Conservation (phyloP, 129 eudicot species). For the Saposhnikovia divaricata region DNA sequence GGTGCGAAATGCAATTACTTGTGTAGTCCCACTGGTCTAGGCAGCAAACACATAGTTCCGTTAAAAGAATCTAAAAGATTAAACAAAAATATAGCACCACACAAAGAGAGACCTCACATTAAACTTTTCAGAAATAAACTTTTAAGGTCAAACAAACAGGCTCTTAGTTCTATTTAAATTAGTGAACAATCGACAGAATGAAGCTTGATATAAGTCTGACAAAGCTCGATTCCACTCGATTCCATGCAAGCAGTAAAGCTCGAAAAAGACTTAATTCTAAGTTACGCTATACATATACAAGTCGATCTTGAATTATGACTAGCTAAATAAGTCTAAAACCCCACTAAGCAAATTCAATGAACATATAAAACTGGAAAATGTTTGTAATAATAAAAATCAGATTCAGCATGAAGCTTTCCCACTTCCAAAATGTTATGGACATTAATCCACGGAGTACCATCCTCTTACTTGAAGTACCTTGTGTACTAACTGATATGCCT, state of each 20-base stretch:
- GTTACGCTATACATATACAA: neutral
- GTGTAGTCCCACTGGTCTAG: neutral
- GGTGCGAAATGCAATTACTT: neutral
- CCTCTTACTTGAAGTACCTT: neutral
- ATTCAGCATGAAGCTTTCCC: neutral
- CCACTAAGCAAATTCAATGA: neutral
- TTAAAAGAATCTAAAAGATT: too few relatives aligned
- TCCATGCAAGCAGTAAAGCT: neutral
- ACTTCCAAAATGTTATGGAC: neutral
- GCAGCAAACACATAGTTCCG: neutral
- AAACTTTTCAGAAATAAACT: neutral
- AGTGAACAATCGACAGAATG: neutral
- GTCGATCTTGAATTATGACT: neutral
- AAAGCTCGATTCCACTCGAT: neutral
- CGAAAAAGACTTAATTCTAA: neutral
- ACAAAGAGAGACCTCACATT: neutral
- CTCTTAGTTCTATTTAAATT: neutral
- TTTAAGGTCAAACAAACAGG: neutral
- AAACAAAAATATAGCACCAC: neutral
- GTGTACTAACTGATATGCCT: neutral
- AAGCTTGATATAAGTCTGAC: neutral
- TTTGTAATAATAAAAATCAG: neutral
- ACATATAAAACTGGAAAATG: neutral
- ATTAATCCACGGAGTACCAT: neutral
- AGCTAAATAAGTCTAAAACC: neutral